Base-by-base conservation (phyloP, 495 filamentous ascomycete genomes). In the Tuber borchii region DNA sequence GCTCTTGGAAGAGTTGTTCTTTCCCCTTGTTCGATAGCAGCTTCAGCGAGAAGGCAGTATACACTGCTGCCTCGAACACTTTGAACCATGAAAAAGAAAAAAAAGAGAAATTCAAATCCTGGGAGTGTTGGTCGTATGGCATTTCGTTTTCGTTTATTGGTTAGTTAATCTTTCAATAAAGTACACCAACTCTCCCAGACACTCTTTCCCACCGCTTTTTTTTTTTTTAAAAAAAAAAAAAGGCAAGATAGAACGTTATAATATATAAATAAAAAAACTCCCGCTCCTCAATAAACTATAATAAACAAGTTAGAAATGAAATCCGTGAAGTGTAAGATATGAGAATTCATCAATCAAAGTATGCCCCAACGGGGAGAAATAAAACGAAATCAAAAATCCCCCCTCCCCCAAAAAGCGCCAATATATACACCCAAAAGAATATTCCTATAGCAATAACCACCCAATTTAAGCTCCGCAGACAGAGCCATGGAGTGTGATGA, bases 351-450 rank as follows among this genome's bases (percentile, higher is more conserved):
- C 45, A 46, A 46, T 46, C 56, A 65, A 65, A 34, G 51, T 31
- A 31, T 3, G 56, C 8, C 16, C 34, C 73, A 77, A 72, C 46
- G 37, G 77, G 75, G 45, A 76, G 74, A 76, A 76, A 71, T 76
- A 0, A 70, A 76, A 43, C 14, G 56, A 31, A 76, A 77, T 22
- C 69, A 77, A 40, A 77, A 65, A 14, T n/a, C 40, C 72, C 51
- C 51, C 51, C 39, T 6, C 39, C 39, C 39, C 2, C 39, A 40
- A 46, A 65, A 65, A 65, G 56, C 56, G 56, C 56, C 56, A 34
- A 65, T 65, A 65, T 65, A 17, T 65, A 65, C 56, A 65, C 26
- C 56, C 56, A 12, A 65, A 65, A 34, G 56, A 65, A 65, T 65
- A 65, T 34, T 65, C 56, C 56, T 34, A 65, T 26, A 65, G 26